Percentiles rank a stretch among this genome's conserved stretches.
These are phyloP conservation scores for Puccinia horiana DNA, from an alignment of 1,284 basidiomycete genomes.

Conservation along the genomic window DNA sequence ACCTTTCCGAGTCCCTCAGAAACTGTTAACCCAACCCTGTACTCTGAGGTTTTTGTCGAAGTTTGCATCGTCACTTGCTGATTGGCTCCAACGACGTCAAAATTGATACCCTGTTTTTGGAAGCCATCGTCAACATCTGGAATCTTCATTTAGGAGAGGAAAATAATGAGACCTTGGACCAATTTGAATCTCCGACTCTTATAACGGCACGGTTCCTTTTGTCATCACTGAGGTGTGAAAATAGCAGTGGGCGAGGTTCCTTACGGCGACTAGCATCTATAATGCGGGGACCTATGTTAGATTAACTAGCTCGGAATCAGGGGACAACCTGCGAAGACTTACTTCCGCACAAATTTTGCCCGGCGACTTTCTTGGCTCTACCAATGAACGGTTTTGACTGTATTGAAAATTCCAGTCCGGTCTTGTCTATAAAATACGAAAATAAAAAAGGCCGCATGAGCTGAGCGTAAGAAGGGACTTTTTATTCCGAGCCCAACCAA, in stretches of 20 bases:
- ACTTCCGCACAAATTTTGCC: constrained; percentile 64
- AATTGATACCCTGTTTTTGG: constrained; percentile 68
- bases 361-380: constrained; percentile 78
- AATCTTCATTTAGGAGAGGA: background rate
- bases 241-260: constrained; percentile 63
- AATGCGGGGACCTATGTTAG: background rate
- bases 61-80: constrained; percentile 77
- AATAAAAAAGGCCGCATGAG: background rate
- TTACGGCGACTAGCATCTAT: constrained; percentile 61
- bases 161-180: constrained; percentile 72
- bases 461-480: background rate
- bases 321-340: constrained; percentile 50
- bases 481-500: background rate
- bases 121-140: constrained; percentile 20
- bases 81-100: constrained; percentile 90
- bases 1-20: constrained; percentile 67
- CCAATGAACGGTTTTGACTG: constrained; percentile 74
- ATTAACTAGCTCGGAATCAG: constrained; percentile 19
- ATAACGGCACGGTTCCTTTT: constrained; percentile 82
- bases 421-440: constrained; percentile 81
- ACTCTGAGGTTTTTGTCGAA: constrained; percentile 71
- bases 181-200: constrained; percentile 79
- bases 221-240: constrained; percentile 78
- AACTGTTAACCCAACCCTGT: constrained; percentile 88
- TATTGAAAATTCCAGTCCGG: constrained; percentile 78